These are phyloP conservation scores for Lindgomyces ingoldianus DNA, from an alignment of 495 filamentous ascomycete species.

Conservation along the genomic window DNA sequence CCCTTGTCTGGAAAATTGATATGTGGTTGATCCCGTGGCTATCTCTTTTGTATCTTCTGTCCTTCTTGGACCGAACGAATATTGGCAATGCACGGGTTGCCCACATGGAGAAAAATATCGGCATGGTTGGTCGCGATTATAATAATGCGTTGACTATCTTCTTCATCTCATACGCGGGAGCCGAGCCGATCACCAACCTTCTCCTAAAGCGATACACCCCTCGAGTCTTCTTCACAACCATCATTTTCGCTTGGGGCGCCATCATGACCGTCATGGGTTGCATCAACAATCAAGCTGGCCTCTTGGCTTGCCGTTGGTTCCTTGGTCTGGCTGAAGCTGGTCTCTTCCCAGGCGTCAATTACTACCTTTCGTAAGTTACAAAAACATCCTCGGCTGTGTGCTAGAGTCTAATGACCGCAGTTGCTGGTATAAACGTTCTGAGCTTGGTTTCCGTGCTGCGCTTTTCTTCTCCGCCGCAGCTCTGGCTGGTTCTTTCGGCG, in stretches of 20 bases:
- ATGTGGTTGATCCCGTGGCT: conserved; percentile 76
- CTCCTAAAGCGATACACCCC: conserved; percentile 65
- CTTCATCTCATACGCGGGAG: conserved; percentile 86
- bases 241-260: conserved; percentile 67
- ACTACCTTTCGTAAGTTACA: conserved; percentile 64
- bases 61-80: conserved; percentile 73
- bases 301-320: conserved; percentile 84
- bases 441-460: conserved; percentile 75
- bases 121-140: conserved; percentile 68
- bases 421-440: conserved; percentile 81
- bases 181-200: conserved; percentile 86
- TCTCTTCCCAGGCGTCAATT: conserved; percentile 85
- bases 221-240: conserved; percentile 51
- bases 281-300: conserved; percentile 70
- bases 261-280: conserved; percentile 85
- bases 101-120: conserved; percentile 61
- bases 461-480: conserved; percentile 92
- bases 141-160: conserved; percentile 80
- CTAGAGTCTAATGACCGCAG: conserved; percentile 5
- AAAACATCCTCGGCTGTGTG: neutral
- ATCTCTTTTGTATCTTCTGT: conserved; percentile 80
- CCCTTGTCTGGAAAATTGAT: conserved; percentile 70
- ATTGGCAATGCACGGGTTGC: conserved; percentile 81
- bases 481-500: conserved; percentile 82
- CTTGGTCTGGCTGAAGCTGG: conserved; percentile 83